Percentiles rank a stretch among this genome's conserved stretches.
These are phyloP conservation scores for Pythium oligandrum DNA, from an alignment of 352 stramenopile genomes.

Conservation along the genomic window DNA sequence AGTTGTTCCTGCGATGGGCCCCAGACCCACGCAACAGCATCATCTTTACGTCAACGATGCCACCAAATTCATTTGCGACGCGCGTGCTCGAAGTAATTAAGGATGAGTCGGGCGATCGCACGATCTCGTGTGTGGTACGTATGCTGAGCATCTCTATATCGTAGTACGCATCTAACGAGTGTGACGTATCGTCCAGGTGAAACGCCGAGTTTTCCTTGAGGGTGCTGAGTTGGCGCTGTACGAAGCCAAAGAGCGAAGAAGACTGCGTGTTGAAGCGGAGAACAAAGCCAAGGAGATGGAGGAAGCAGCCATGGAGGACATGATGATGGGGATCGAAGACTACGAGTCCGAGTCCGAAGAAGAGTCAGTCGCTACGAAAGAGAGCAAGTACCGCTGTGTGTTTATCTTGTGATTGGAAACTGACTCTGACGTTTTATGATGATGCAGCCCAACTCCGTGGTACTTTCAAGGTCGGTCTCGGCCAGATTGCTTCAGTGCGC, in stretches of 20 bases:
- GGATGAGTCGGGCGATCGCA: constrained; percentile 37
- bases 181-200: constrained; percentile 22
- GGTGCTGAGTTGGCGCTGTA: constrained; percentile 80
- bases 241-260: constrained; percentile 83
- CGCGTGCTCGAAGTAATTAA: constrained; percentile 57
- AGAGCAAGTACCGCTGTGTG: constrained; percentile 26
- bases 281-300: constrained; percentile 87
- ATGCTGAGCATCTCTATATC: too few species aligned
- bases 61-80: constrained; percentile 63
- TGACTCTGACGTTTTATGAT: too few species aligned
- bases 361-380: constrained; percentile 48
- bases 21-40: constrained; percentile 74
- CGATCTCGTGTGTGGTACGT: constrained; percentile 53
- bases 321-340: constrained; percentile 90
- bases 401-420: too few species aligned
- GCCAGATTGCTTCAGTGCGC: constrained; percentile 77
- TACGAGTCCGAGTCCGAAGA: constrained; percentile 85
- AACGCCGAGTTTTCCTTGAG: constrained; percentile 70
- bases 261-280: constrained; percentile 78
- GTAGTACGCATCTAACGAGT: too few species aligned
- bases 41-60: constrained; percentile 71
- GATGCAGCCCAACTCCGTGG: constrained; percentile 66
- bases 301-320: constrained; percentile 87
- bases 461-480: constrained; percentile 83
- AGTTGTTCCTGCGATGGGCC: constrained; percentile 82